phyloP scores from a whole-genome alignment of 2,329 filamentous ascomycete genomes.

The Sporothrix humicola region DNA sequence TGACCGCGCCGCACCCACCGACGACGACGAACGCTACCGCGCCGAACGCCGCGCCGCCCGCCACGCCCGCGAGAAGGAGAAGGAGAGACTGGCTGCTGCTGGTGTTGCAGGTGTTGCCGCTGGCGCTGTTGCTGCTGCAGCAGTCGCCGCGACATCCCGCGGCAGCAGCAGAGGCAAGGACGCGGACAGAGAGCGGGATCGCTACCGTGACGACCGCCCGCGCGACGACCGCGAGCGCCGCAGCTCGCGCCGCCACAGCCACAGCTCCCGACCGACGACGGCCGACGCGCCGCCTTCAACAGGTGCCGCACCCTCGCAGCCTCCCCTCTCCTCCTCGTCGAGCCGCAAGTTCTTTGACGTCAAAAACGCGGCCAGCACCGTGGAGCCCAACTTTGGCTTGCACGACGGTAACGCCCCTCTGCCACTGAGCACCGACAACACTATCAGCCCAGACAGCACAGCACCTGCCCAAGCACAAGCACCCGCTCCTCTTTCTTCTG shows the following conservation, averaged over 20 bases:
- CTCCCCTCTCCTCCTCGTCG: slow-evolving; percentile 16
- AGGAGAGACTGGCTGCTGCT: slow-evolving; percentile 3
- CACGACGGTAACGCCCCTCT: slow-evolving; percentile 43
- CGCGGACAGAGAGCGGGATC: slow-evolving; percentile 38
- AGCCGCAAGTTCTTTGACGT: slow-evolving; percentile 44
- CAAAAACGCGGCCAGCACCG: slow-evolving; percentile 41
- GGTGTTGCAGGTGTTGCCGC: slow-evolving; percentile 37
- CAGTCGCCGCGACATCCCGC: slow-evolving; percentile 32
- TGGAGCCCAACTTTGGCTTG: slow-evolving; percentile 45
- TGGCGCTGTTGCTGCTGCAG: slow-evolving; percentile 42
- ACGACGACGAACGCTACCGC: slow-evolving; percentile 55
- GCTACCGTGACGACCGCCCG: slow-evolving; percentile 38
- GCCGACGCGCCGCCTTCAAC: slow-evolving; percentile 26
- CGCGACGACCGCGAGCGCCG: slow-evolving; percentile 39
- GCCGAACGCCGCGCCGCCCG: slow-evolving; percentile 52
- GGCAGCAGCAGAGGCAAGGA: slow-evolving; percentile 39
- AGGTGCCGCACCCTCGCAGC: background rate
- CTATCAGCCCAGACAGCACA: background rate
- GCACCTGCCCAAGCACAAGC: slow-evolving; percentile 29
- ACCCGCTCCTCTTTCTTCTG: slow-evolving; percentile 2
- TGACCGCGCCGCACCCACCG: background rate
- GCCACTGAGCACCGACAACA: slow-evolving; percentile 27
- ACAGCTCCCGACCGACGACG: slow-evolving; percentile 36
- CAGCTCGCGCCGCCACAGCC: slow-evolving; percentile 39
- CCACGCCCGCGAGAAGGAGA: slow-evolving; percentile 43